phyloP scores from a whole-genome alignment of 208 protist genomes.

The Spironucleus salmonicida region DNA sequence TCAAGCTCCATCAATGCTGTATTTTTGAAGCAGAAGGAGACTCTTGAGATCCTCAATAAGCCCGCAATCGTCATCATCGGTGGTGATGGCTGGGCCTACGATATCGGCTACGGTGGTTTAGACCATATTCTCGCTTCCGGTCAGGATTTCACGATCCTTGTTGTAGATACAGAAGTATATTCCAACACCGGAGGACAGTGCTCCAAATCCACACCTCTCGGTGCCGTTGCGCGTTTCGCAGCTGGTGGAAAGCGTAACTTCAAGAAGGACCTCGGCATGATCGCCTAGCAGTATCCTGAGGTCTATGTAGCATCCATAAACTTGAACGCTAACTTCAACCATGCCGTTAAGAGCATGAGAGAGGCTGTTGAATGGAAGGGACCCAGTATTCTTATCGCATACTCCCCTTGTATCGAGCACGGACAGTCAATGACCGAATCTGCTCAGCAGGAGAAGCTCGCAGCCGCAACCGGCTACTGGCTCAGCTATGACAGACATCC shows the following conservation, averaged over 20 bases:
- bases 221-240: conserved; percentile 45
- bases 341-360: conserved; percentile 37
- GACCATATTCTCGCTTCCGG: conserved; percentile 47
- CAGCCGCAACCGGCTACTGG: conserved; percentile 47
- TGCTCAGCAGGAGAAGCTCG: conserved; percentile 32
- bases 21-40: neutral
- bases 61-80: conserved; percentile 28
- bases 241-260: conserved; percentile 37
- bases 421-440: conserved; percentile 26
- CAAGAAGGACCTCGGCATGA: conserved; percentile 50
- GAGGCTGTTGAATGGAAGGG: conserved; percentile 48
- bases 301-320: conserved; percentile 46
- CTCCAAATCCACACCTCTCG: conserved; percentile 45
- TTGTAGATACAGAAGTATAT: conserved; percentile 54
- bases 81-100: conserved; percentile 53
- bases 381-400: conserved; percentile 45
- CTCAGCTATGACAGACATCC: conserved; percentile 12
- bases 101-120: conserved; percentile 52
- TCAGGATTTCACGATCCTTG: conserved; percentile 36
- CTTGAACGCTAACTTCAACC: conserved; percentile 34
- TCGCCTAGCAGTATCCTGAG: conserved; percentile 43
- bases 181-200: conserved; percentile 53
- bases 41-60: conserved; percentile 36
- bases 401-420: conserved; percentile 49
- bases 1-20: too few relatives aligned